Base-by-base conservation (phyloP, 2,329 filamentous ascomycete species). In the Fusarium tupiense region DNA sequence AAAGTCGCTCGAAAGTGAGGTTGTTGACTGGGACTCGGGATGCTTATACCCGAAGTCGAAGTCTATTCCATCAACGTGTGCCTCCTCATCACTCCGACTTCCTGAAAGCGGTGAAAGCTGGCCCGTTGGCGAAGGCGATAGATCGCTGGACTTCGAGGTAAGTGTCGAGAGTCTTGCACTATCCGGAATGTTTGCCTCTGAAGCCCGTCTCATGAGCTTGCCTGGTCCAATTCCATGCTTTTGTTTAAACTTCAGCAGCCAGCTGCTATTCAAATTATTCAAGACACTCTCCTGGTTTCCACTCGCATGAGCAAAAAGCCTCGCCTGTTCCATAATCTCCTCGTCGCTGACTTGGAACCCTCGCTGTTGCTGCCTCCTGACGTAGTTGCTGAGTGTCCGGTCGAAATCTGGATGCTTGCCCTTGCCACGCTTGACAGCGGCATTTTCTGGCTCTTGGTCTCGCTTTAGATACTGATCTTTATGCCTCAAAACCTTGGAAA, bases 211-310 rank as follows among this genome's bases (percentile, higher is more conserved):
- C 71, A 86, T 85, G 43, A 90, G 78, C 68, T 85, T 87, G 22
- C 83, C 85, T 22, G 84, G 84, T 22, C 83, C 85, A 63, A 90
- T 84, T 37, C 84, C 91, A 81, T 97, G 92, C 84, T 96, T 98
- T 80, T 94, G 91, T 86, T 98, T 98, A 86, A 98, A 98, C 81
- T 96, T 97, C 79, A 98, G 94, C 40, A 98, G 88, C 95, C 96
- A 98, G 75, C 88, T 91, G 37, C 90, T 86, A 75, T 90, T 96
- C 74, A 94, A 89, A 56, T 89, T 89, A 77, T 92, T 93, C 64
- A 92, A 83, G 57, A 94, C 90, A 72, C 88, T 91, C 61, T 97
- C 94, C 8, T 91, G 89, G 65, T 91, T 90, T 33, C 91, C 83
- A 47, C 84, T 91, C 40, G 92, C 92, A 46, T 89, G 91, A 19